phyloP scores from a whole-genome alignment of 169 alveolate genomes.

The Plasmodium gallinaceum region DNA sequence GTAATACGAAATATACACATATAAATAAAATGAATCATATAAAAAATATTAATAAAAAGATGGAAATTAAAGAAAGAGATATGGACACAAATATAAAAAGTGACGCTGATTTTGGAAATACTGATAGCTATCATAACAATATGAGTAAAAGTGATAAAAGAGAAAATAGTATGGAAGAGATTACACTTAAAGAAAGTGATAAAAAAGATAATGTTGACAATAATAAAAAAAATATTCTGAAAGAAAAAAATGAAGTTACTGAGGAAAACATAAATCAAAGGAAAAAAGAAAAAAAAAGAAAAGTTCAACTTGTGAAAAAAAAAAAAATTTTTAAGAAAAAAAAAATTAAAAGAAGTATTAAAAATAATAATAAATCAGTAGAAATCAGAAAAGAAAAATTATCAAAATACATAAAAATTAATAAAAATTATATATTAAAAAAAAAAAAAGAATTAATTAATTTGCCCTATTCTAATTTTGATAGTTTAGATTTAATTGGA shows the following conservation, averaged over 20 bases:
- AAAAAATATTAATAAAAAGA: too few relatives aligned
- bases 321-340: neutral
- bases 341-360: neutral
- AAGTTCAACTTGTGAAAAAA: neutral
- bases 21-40: too few relatives aligned
- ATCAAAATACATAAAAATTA: slow-evolving; percentile 57
- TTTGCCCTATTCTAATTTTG: slow-evolving; percentile 81
- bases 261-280: neutral
- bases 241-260: neutral
- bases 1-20: too few relatives aligned
- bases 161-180: too few relatives aligned
- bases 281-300: slow-evolving; percentile 1
- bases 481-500: slow-evolving; percentile 88
- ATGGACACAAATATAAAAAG: too few relatives aligned
- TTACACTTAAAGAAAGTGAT: neutral
- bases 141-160: too few relatives aligned
- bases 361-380: neutral
- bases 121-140: too few relatives aligned
- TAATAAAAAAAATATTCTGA: neutral
- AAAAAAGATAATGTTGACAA: neutral
- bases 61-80: too few relatives aligned
- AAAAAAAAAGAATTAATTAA: slow-evolving; percentile 74
- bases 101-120: too few relatives aligned
- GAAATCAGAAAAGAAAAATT: slow-evolving; percentile 20
- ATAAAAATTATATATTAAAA: slow-evolving; percentile 62